These are phyloP conservation scores for Olyra latifolia DNA, from an alignment of 176 grass and related monocot genomes.

Conservation along the genomic window DNA sequence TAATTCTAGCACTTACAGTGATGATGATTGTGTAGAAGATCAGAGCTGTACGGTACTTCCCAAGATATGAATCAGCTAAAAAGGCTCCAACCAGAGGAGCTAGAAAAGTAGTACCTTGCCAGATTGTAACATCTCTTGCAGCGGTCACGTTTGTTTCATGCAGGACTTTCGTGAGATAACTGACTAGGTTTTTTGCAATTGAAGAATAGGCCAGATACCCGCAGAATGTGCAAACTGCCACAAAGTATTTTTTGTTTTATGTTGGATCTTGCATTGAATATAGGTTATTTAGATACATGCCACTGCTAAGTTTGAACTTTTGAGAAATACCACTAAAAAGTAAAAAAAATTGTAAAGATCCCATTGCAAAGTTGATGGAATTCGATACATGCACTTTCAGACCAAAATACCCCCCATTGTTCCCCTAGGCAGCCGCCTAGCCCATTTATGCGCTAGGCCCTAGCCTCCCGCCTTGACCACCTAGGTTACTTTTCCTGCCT, in stretches of 20 bases:
- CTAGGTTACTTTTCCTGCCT: too few relatives aligned
- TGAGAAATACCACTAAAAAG: too few relatives aligned
- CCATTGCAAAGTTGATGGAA: too few relatives aligned
- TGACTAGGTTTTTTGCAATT: slow-evolving; percentile 60
- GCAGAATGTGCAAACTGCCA: slow-evolving; percentile 59
- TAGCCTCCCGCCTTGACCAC: too few relatives aligned
- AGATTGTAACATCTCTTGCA: slow-evolving; percentile 57
- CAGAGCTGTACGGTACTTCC: slow-evolving; percentile 62
- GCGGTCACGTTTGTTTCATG: slow-evolving; percentile 57
- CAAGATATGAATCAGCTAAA: slow-evolving; percentile 75
- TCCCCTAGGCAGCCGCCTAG: too few relatives aligned
- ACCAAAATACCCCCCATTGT: too few relatives aligned
- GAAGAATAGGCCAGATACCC: slow-evolving; percentile 54
- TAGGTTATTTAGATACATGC: too few relatives aligned
- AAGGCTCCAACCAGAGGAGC: slow-evolving; percentile 66
- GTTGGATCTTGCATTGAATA: slow-evolving; percentile 8
- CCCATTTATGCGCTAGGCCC: too few relatives aligned
- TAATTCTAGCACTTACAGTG: slow-evolving; percentile 54
- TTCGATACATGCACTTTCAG: too few relatives aligned
- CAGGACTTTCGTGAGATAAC: slow-evolving; percentile 59
- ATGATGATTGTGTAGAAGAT: slow-evolving; percentile 59
- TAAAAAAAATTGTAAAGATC: too few relatives aligned
- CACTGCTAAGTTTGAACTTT: too few relatives aligned
- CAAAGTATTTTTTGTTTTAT: neutral
- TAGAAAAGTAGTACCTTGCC: slow-evolving; percentile 49